phyloP scores from a whole-genome alignment of 2,329 filamentous ascomycete species.

The Scolecobasidium constrictum region DNA sequence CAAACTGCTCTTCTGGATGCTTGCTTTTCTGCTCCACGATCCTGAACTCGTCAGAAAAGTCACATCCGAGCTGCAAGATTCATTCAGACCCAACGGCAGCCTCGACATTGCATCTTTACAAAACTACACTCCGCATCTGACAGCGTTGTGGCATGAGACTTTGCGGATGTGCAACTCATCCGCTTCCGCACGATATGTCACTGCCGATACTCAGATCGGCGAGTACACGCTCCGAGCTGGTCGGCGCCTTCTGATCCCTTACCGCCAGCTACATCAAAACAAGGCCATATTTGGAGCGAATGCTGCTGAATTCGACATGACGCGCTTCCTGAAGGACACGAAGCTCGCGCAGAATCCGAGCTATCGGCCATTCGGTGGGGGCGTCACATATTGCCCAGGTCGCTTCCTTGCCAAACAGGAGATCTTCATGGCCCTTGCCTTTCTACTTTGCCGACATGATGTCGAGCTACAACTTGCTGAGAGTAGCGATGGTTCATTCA shows the following conservation, averaged over 20 bases:
- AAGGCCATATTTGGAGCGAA: not conserved
- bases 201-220: not conserved
- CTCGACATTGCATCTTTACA: not conserved
- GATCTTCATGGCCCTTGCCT: conserved; percentile 10
- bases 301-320: not conserved
- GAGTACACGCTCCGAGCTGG: not conserved
- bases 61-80: not conserved
- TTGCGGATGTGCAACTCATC: not conserved
- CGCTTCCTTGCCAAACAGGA: conserved; percentile 13
- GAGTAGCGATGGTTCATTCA: no score
- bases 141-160: not conserved
- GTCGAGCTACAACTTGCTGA: no score
- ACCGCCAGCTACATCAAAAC: not conserved
- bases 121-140: not conserved
- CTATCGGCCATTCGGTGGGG: conserved; percentile 14
- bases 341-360: conserved; percentile 6
- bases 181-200: not conserved
- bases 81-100: not conserved
- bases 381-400: conserved; percentile 12
- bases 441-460: no score
- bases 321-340: conserved; percentile 12
- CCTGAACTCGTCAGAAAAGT: conserved; percentile 9
- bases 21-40: not conserved
- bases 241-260: not conserved
- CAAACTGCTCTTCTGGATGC: not conserved